Evolutionary conservation across 2,329 filamentous ascomycete genomes (phyloP).

Genomic region (Colletotrichum siamense): DNA sequence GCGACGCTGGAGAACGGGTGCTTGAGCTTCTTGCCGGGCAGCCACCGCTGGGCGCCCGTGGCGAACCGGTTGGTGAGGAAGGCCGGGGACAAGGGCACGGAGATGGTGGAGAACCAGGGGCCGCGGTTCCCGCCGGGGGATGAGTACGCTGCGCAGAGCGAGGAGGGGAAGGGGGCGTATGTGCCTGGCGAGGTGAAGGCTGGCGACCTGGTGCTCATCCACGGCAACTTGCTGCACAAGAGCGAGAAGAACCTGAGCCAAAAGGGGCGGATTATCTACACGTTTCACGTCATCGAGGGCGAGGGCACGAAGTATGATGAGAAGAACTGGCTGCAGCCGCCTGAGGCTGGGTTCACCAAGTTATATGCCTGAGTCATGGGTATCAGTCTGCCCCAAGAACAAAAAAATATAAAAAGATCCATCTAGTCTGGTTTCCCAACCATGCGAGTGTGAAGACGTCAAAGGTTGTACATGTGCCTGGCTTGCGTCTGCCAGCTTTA

Average conservation of each 20-base stretch:
- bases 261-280: slow-evolving; percentile 93
- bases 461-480: neutral
- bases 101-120: slow-evolving; percentile 75
- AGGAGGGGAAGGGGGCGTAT: slow-evolving; percentile 62
- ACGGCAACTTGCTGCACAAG: slow-evolving; percentile 95
- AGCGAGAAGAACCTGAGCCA: slow-evolving; percentile 89
- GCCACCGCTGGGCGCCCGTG: slow-evolving; percentile 76
- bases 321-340: slow-evolving; percentile 93
- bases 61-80: slow-evolving; percentile 77
- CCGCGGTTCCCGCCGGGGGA: slow-evolving; percentile 63
- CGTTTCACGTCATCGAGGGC: slow-evolving; percentile 95
- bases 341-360: slow-evolving; percentile 78
- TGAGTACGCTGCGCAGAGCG: slow-evolving; percentile 51
- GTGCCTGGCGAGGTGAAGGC: slow-evolving; percentile 87
- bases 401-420: neutral
- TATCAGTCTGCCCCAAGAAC: slow-evolving; percentile 10
- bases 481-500: neutral
- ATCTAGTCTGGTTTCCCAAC: neutral
- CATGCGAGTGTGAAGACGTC: neutral
- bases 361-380: slow-evolving; percentile 47
- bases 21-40: slow-evolving; percentile 83
- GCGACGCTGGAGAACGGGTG: slow-evolving; percentile 87
- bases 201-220: slow-evolving; percentile 89
- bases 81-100: slow-evolving; percentile 59
- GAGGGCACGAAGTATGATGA: slow-evolving; percentile 77